Evolutionary conservation across 2,329 filamentous ascomycete genomes (phyloP), one percentile per base, ranked within the genome.

Genomic region (Monilinia fructicola): DNA sequence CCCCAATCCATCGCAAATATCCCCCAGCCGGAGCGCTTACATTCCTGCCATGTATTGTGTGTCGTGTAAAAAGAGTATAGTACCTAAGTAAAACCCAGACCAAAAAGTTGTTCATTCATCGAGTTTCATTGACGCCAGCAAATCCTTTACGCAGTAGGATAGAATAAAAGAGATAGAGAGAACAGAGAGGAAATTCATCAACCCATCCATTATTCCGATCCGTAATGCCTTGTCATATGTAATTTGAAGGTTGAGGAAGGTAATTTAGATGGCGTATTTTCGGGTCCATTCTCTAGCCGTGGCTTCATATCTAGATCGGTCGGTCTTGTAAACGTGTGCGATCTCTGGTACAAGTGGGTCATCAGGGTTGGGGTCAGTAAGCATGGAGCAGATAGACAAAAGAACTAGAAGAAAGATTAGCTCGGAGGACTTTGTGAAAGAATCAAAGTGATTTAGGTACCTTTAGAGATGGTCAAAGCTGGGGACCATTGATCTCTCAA

Each of bases 241-340:
- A 63, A 63, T 54, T 63, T 66, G 46, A 63, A 54, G 60, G 50
- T 54, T 54, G 26, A 42, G 50, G 10, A 11, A 28, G 35, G 31
- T 63, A 38, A 50, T 42, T 69, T 88, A 98, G 81, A 98, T 95
- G 78, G 95, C 95, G 79, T 98, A 98, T 86, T 99, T 99, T 80
- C 94, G 88, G 76, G 95, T 99, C 95, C 95, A 99, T 83, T 99
- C 95, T 75, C 94, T 86, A 69, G 95, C 95, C 67, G 93, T 98
- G 73, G 92, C 91, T 83, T 99, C 95, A 81, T 99, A 99, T 80
- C 93, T 87, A 75, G 91, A 88, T 75, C 93, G 91, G 81, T 99
- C 95, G 72, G 94, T 97, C 89, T 99, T 99, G 91, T 99, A 99
- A 78, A 98, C 93, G 78, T 99, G 95, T 76, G 95, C 95, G 77